Base-by-base conservation (phyloP, 352 stramenopile genomes). In the Thraustochytrium sp. region DNA sequence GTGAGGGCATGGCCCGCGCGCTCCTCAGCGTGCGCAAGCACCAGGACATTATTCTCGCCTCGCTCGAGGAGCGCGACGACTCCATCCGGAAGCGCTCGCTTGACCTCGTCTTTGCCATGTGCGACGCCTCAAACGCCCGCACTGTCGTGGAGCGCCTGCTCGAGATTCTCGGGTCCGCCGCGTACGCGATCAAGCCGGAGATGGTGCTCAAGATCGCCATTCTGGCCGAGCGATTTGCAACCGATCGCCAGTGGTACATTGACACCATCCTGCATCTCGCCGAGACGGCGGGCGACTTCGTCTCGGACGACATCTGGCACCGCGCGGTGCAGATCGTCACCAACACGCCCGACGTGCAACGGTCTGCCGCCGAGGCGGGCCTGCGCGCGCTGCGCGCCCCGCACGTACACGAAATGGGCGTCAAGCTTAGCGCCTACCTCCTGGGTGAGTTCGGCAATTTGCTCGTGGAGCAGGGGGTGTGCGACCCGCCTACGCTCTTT, bases 121-220 rank as follows among this genome's bases (percentile, higher is more conserved):
- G 95, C 87, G 94, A 99, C 87, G 88, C 91, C 4, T 92, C 94
- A 42, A 98, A 98, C 87, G 96, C 95, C 0, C 90, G 96, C 63
- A 88, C 92, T 64, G 97, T 99, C 83, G 96, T 99, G 3, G 93
- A 95, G 68, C 95, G 98, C 78, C 89, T 99, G 34, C 92, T 98
- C 44, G 94, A 93, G 63, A 97, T 98, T 87, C 87, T 99, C 73
- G 90, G 92, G 8, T 87, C 96, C 31, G 94, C 94, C 1, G 95
- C 98, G 73, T 92, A 93, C 18, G 91, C 89, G 1, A 98, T 99
- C 85, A 87, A 92, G 26, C 92, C 95, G 55, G 93, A 97, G 84
- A 98, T 99, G 88, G 96, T 98, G 56, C 90, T 99, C n/a, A 98
- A 98, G 87, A 97, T 97, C 64, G 96, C 96, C 62, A 98, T 99